Evolutionary conservation across 2,329 filamentous ascomycete genomes (phyloP), one percentile per base, ranked within the genome.

Genomic region (Orbilia blumenaviensis): DNA sequence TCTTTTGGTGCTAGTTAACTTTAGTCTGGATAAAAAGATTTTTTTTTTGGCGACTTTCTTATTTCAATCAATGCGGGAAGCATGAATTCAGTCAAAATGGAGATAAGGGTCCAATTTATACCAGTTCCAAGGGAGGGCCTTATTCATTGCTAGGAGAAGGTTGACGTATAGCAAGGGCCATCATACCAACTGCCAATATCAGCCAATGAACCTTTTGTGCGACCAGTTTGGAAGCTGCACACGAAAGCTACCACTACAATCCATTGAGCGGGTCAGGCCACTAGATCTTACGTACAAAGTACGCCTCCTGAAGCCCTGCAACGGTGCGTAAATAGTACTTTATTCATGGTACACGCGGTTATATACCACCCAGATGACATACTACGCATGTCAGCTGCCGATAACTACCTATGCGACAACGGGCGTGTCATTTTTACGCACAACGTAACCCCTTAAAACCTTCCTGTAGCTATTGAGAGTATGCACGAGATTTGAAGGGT

Each of bases 181-280:
- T 27, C 10, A 32, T 29, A 7, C 21, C 9, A 61, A 29, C 46
- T 56, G 36, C 66, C 66, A 41, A 56, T 54, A 44, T 46, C 23
- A 58, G 58, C 23, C 48, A 69, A 12, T 34, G 54, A 27, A 61
- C 64, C 16, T 50, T 68, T 68, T 42, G 64, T 29, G 12, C 64
- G 16, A 61, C 52, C 6, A 25, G n/a, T 61, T 60, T 23, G 41
- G 64, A 67, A 67, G 63, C 18, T 60, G 12, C 25, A 48, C 6
- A 67, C 38, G 25, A 48, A 25, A 36, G 5, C 5, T 25, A 3
- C 10, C 14, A 14, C 32, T 7, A 21, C 29, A 38, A 12, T 16
- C 23, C 2, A 21, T 23, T 21, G 23, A 23, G 3, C 9, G 12
- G 12, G 9, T 27, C 44, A 48, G 23, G 12, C 8, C 5, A 34